Evolutionary conservation across 1,139 yeast species (phyloP).

Genomic region (Zygosaccharomyces sapae): DNA sequence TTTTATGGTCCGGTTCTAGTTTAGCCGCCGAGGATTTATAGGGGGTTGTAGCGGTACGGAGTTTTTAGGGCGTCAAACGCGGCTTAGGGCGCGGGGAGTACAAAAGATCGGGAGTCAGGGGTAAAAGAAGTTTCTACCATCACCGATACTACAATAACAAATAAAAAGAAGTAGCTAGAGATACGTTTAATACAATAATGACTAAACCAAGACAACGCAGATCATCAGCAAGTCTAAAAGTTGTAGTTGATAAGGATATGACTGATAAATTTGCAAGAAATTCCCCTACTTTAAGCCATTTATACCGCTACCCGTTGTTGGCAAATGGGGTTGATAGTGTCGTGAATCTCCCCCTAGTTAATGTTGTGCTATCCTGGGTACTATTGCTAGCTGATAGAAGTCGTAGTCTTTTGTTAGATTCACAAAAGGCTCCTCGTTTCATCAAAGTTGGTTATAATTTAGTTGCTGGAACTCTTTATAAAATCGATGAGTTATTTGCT

Average conservation of each 20-base stretch:
- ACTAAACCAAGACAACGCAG: not conserved
- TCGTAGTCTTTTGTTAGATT: conserved; percentile 18
- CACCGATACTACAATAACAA: not conserved
- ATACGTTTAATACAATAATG: not conserved
- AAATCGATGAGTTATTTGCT: conserved; percentile 27
- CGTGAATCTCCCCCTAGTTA: conserved; percentile 19
- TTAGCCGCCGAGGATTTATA: conserved; percentile 1
- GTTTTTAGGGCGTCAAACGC: not conserved
- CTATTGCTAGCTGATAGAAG: conserved; percentile 12
- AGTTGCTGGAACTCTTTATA: conserved; percentile 12
- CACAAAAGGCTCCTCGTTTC: conserved; percentile 20
- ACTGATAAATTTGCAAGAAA: conserved; percentile 22
- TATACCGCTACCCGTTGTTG: conserved; percentile 21
- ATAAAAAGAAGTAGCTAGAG: not conserved
- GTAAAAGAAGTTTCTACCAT: not conserved
- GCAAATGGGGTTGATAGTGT: conserved; percentile 14
- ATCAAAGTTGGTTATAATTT: conserved; percentile 17
- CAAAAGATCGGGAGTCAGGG: not conserved
- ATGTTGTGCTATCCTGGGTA: conserved; percentile 16
- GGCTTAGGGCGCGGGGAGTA: not conserved
- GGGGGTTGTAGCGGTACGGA: not conserved
- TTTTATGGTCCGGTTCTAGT: not conserved
- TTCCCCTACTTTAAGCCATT: conserved; percentile 22
- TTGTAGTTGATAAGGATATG: conserved; percentile 22
- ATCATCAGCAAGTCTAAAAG: conserved; percentile 7